Base-by-base conservation (phyloP, 306 rosid species). In the Gastrolobium villosum region DNA sequence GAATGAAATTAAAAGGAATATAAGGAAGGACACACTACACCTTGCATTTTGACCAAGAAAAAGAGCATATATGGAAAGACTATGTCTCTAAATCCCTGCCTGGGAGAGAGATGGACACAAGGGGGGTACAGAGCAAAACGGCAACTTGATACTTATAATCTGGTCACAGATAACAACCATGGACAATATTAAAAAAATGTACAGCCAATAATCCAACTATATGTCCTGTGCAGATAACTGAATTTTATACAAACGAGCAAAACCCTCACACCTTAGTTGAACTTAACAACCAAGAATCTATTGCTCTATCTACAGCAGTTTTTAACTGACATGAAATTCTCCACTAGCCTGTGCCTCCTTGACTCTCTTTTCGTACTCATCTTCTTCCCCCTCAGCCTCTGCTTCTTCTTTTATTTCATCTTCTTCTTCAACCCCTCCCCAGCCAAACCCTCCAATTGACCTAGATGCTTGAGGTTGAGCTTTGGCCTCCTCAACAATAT, bases 281-380 rank as follows among this genome's bases (percentile, higher is more conserved):
- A 53, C 68, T 60, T 46, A 44, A 37, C 57, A 86, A 66, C 89
- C 79, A 70, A 84, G 76, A 86, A 67, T 80, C 87, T 76, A 76
- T 44, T 44, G 39, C 70, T 78, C 87, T 75, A 78, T 59, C 83
- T 72, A 20, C 26, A 20, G 26, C 26, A 20, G 26, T 39, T 13
- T 65, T 81, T 65, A 87, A 76, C 77, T 87, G 71, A 88, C 74
- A 52, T 46, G 74, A 81, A 92, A 77, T 71, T 90, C 93, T 28
- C 95, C 90, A n/a, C 88, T 90, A 44, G 85, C 93, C 54, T 88
- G 94, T 53, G 92, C 90, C 60, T 92, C 93, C 86, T 92, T 89
- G 65, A 92, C 97, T 61, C 81, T 86, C 83, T 88, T 89, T 44
- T 86, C 93, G 70, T 92, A 92, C 59, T 92, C 97, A 13, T 92